Conservation (phyloP, 768 basidiomycete species). For the Mycena indigotica region DNA sequence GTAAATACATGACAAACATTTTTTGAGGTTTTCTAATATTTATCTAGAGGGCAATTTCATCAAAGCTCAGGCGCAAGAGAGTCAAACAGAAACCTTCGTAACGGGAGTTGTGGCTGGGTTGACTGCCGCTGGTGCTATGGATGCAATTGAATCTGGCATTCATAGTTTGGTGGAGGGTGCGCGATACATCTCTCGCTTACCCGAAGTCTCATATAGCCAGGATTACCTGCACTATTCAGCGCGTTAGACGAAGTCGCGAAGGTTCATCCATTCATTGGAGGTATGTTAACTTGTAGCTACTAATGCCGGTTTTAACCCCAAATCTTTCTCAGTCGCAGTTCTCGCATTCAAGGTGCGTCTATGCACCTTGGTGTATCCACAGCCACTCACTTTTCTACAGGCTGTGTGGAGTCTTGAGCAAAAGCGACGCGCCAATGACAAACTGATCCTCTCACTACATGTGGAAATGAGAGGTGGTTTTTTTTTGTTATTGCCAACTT, state of each 20-base stretch:
- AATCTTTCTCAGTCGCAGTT: constrained; percentile 17
- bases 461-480: background rate
- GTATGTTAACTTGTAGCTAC: no score
- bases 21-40: background rate
- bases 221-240: constrained; percentile 22
- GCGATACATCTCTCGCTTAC: background rate
- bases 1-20: background rate
- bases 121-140: constrained; percentile 15
- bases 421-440: background rate
- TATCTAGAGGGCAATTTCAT: constrained; percentile 9
- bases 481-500: background rate
- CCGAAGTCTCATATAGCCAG: background rate
- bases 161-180: constrained; percentile 25
- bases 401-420: constrained; percentile 29
- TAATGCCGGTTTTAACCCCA: no score
- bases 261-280: constrained; percentile 33
- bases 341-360: constrained; percentile 27
- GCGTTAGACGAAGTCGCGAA: constrained; percentile 29
- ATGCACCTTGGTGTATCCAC: background rate
- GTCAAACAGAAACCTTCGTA: constrained; percentile 6
- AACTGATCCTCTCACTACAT: background rate
- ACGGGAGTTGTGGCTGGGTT: constrained; percentile 16
- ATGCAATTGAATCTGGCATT: constrained; percentile 22
- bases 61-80: constrained; percentile 10
- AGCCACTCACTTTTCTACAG: constrained; percentile 32